Evolutionary conservation across 1,284 basidiomycete species (phyloP).

Genomic region (Heliocybe sulcata): DNA sequence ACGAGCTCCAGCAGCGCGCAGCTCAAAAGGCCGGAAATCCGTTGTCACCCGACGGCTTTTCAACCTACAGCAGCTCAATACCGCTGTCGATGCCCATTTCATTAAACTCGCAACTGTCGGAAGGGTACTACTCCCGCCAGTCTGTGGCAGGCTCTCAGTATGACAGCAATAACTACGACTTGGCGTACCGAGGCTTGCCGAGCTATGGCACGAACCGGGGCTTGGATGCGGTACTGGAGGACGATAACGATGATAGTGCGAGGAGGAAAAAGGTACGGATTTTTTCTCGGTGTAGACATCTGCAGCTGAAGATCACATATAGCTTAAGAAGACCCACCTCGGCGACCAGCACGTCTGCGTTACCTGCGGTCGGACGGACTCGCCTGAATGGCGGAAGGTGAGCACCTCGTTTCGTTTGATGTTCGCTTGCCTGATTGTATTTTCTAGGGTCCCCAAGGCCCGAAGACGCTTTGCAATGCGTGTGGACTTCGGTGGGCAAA

Average conservation of each 20-base stretch:
- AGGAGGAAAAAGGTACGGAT: constrained; percentile 31
- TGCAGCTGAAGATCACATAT: constrained; percentile 4
- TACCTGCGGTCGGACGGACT: constrained; percentile 75
- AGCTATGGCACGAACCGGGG: neutral
- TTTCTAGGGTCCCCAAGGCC: constrained; percentile 66
- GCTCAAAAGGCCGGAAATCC: constrained; percentile 8
- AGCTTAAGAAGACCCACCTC: constrained; percentile 44
- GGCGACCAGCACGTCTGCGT: constrained; percentile 69
- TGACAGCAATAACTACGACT: neutral
- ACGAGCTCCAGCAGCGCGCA: constrained; percentile 29
- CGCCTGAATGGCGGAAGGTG: constrained; percentile 83
- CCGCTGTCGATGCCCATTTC: neutral
- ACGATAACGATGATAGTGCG: neutral
- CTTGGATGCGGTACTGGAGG: neutral
- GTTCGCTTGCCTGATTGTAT: constrained; percentile 8
- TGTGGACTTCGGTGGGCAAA: constrained; percentile 85
- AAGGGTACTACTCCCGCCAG: neutral
- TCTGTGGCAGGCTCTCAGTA: neutral
- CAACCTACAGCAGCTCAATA: neutral
- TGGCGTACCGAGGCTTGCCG: neutral
- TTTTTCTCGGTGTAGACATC: neutral
- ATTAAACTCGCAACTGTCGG: neutral
- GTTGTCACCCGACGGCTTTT: neutral
- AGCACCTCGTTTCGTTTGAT: too few relatives aligned
- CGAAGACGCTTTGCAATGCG: constrained; percentile 85